Evolutionary conservation across 2,329 filamentous ascomycete genomes (phyloP), one percentile per base, ranked within the genome.

Genomic region (Monosporascus ibericus): DNA sequence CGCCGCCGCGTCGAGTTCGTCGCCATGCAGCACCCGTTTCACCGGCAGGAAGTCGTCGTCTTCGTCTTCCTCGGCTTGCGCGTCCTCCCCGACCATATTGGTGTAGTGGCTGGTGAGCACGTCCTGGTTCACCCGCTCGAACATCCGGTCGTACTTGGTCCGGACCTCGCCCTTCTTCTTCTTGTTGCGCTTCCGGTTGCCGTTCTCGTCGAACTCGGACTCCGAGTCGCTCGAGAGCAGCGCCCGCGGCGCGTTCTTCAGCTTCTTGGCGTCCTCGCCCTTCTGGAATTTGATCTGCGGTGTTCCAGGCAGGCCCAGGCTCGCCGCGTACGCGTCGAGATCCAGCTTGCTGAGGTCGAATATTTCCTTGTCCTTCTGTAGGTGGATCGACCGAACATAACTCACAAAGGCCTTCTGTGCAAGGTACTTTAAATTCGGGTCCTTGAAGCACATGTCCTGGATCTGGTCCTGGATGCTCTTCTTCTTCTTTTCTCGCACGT

Each of bases 121-220:
- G 66, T 96, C 92, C 71, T 97, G 92, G 71, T 99, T 99, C 62
- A 87, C 88, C 55, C 94, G 81, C 75, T 96, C 92, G 70, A 97
- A 96, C 94, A 99, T 97, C 61, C 90, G 87, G 70, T 99, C 91
- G 68, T 95, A 95, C 70, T 96, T 97, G 34, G 95, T 99, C 56
- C 91, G 83, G 18, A 96, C 89, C 61, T 85, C 81, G 11, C 79
- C 76, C 72, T 88, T 86, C 71, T 81, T 84, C 55, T 81, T 84
- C 55, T 18, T 44, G 40, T 1, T 20, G 22, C 75, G 72, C 52
- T 73, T 74, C 25, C 77, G 22, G 3, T 46, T 46, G 9, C 42
- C 78, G 25, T 78, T 76, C n/a, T 82, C 77, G 51, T 82, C 82
- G 48, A 70, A 72, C 14, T 81, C 79, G 2, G 72, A 73, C 34